Evolutionary conservation across 2,329 filamentous ascomycete genomes (phyloP), one percentile per base, ranked within the genome.

Genomic region (Fusarium sp.): DNA sequence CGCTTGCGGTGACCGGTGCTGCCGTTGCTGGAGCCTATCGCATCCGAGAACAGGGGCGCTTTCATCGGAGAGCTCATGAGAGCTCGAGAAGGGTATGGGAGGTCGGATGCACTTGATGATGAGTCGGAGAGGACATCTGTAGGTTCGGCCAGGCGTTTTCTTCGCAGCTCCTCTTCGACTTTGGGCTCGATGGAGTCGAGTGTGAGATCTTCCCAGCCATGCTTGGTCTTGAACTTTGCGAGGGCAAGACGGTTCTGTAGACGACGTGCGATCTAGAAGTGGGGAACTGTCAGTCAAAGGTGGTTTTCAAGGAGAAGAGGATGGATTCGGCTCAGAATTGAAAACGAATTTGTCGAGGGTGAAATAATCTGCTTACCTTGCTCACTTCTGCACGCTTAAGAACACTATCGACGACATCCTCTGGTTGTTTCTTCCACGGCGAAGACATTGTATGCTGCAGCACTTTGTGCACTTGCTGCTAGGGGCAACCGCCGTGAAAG

Each of bases 171-270:
- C 78, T 94, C 88, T 78, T 95, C 91, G 69, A 95, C 84, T 79
- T 91, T 92, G 54, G 94, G 93, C 82, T 97, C 94, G 82, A 97
- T 93, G 67, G 86, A 90, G 79, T 94, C 93, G 77, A 97, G 88
- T 69, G 92, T 93, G 79, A 97, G 87, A 80, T 96, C 93, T 82
- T 98, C 92, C 91, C 94, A 97, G 79, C 94, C 94, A 83, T 97
- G 92, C 82, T 97, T 94, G 73, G 96, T 94, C 84, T 98, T 98
- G 87, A 98, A 96, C 81, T 97, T 96, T 79, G 96, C 96, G 70
- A 98, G 89, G 63, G 96, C 95, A 65, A 99, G 90, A 70, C 95
- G 93, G 84, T 97, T 94, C 83, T 98, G 94, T 58, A 99, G 86
- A 77, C 92, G 92, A 79, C 95, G 88, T 75, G 94, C 96, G 84